Base-by-base conservation (phyloP, 2,329 filamentous ascomycete species). In the Drechslerella coelobrocha region DNA sequence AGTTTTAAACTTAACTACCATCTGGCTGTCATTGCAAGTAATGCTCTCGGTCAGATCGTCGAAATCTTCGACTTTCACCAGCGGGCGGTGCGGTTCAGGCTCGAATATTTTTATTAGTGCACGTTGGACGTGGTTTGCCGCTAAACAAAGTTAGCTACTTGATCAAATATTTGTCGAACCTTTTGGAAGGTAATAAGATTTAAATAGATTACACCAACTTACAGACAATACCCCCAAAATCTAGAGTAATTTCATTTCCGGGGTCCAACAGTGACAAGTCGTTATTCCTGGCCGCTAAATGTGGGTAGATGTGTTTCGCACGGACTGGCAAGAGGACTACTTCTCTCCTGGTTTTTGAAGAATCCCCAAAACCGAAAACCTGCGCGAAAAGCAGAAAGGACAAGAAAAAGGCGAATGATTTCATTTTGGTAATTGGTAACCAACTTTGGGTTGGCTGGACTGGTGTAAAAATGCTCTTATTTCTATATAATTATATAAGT, bases 41-140 rank as follows among this genome's bases (percentile, higher is more conserved):
- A 61, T 61, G 14, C 43, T 56, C 17, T 56, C 9, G 4, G 56
- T 51, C 9, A 61, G 45, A 21, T 45, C 48, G 24, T 68, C 56
- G 14, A 68, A 14, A 29, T 68, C 51, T 21, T 68, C 63, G 7
- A 68, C 50, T 23, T 61, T 12, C 6, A 68, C 55, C n/a, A 68
- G 23, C 0, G 63, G 63, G 31, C 61, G 55, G 4, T 51, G 12
- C 17, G 54, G 54, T 7, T 60, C 31, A 1, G 56, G 39, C 17
- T 60, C 31, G 21, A 23, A 17, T 24, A 68, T 50, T 8, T 48
- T 68, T 2, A 68, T 8, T 2, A 60, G 21, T 0, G 55, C 55
- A 19, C 59, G 2, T 10, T 55, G 62, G 9, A 60, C 26, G 31
- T 34, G 29, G 14, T 24, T 6, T 34, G 48, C 37, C 26, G 26